Evolutionary conservation across 441 rosid species (phyloP).

Genomic region (Sinapis alba): DNA sequence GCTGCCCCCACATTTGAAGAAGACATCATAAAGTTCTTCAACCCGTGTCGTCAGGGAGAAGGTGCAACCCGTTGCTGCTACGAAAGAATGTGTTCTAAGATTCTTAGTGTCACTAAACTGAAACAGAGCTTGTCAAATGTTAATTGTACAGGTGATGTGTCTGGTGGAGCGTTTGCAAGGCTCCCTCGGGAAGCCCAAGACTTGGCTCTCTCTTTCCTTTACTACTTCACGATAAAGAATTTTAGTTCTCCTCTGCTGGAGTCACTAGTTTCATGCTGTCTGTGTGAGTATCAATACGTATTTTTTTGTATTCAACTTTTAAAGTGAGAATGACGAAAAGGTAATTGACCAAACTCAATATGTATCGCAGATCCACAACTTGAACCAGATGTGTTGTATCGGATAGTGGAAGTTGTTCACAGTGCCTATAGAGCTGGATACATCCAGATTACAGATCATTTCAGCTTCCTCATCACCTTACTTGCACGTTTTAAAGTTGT

Average conservation of each 20-base stretch:
- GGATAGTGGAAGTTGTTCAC: conserved; percentile 68
- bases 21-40: conserved; percentile 56
- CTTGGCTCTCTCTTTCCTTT: conserved; percentile 67
- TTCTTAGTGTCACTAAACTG: conserved; percentile 23
- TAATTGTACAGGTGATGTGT: conserved; percentile 50
- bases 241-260: conserved; percentile 57
- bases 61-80: conserved; percentile 46
- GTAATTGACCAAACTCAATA: conserved; percentile 14
- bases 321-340: conserved; percentile 12
- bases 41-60: conserved; percentile 43
- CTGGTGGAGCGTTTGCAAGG: conserved; percentile 71
- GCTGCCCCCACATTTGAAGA: conserved; percentile 51
- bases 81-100: conserved; percentile 17
- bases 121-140: conserved; percentile 2
- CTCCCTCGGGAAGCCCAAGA: conserved; percentile 77
- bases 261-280: conserved; percentile 70
- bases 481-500: conserved; percentile 57
- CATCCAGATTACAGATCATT: conserved; percentile 65
- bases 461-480: conserved; percentile 75
- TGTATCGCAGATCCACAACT: conserved; percentile 63
- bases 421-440: conserved; percentile 68
- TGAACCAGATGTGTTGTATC: conserved; percentile 57
- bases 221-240: conserved; percentile 57
- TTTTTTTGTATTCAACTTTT: neutral
- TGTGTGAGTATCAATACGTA: conserved; percentile 52